Percentiles rank a stretch among this genome's conserved stretches.
These are phyloP conservation scores for Ceratobasidium sp. DNA, from an alignment of 1,284 basidiomycete species.

Conservation along the genomic window DNA sequence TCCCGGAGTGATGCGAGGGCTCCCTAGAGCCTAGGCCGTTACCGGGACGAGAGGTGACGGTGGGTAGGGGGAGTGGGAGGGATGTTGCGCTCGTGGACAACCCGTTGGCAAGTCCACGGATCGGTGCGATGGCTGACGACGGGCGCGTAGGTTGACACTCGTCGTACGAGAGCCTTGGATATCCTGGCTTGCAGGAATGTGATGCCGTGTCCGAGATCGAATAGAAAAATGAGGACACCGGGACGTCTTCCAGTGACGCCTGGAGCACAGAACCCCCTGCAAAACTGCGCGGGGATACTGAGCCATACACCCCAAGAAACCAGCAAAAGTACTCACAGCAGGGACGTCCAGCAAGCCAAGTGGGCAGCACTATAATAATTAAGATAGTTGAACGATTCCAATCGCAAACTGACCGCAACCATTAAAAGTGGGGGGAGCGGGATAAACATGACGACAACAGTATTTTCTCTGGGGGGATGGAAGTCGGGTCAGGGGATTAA, in stretches of 20 bases:
- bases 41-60: neutral
- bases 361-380: neutral
- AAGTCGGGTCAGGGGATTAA: neutral
- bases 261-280: neutral
- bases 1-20: too few species aligned
- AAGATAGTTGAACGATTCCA: neutral
- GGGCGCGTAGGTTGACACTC: neutral
- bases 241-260: neutral
- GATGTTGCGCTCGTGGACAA: neutral
- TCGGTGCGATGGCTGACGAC: neutral
- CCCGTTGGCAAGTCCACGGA: neutral
- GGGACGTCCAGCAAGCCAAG: neutral
- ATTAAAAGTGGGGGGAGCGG: neutral
- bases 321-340: neutral
- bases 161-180: neutral
- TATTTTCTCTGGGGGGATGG: neutral
- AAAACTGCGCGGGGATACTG: neutral
- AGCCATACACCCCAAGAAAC: neutral
- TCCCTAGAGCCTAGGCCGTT: too few species aligned
- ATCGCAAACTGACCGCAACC: neutral
- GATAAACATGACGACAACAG: neutral
- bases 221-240: neutral
- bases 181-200: neutral
- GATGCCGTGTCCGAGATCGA: neutral
- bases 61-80: neutral